These are phyloP conservation scores for Misopates orontium DNA, from an alignment of 257 asterid genomes.

Conservation along the genomic window DNA sequence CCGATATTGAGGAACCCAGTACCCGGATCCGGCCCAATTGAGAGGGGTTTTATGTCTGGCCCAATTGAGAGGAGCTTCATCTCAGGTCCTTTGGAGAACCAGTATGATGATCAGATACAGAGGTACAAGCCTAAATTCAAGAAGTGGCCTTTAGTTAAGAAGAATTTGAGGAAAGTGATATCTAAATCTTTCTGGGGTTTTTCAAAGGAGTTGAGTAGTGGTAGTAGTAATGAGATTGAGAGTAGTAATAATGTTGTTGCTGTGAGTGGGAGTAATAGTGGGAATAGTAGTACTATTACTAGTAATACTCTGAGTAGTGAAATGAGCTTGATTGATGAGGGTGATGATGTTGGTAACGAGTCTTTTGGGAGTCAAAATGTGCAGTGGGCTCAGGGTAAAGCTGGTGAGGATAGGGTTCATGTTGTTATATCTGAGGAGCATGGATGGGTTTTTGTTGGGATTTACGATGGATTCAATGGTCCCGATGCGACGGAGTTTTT, in stretches of 20 bases:
- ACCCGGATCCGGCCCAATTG: constrained; percentile 67
- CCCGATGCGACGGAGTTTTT: constrained; percentile 96
- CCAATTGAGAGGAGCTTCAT: constrained; percentile 83
- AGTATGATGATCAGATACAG: constrained; percentile 60
- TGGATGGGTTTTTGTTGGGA: constrained; percentile 92
- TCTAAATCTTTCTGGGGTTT: constrained; percentile 55
- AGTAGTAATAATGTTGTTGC: constrained; percentile 11
- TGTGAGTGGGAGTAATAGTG: constrained; percentile 44
- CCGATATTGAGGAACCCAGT: constrained; percentile 57
- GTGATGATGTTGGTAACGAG: constrained; percentile 56
- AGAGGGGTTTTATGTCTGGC: constrained; percentile 90
- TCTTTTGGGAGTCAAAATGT: constrained; percentile 74
- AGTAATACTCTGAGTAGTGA: constrained; percentile 62
- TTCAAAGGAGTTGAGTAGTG: constrained; percentile 41
- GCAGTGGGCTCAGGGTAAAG: constrained; percentile 99
- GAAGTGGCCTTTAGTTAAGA: constrained; percentile 55
- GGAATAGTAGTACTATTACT: constrained; percentile 47
- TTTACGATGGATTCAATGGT: constrained; percentile 87
- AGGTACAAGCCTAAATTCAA: constrained; percentile 70
- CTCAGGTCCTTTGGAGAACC: constrained; percentile 91
- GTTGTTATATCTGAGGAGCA: constrained; percentile 83
- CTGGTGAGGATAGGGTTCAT: constrained; percentile 94
- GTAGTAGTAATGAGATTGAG: constrained; percentile 25
- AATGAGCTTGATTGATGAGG: constrained; percentile 68
- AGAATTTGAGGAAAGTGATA: constrained; percentile 49